Evolutionary conservation across 2,329 filamentous ascomycete genomes (phyloP).

Genomic region (Fusarium sp.): DNA sequence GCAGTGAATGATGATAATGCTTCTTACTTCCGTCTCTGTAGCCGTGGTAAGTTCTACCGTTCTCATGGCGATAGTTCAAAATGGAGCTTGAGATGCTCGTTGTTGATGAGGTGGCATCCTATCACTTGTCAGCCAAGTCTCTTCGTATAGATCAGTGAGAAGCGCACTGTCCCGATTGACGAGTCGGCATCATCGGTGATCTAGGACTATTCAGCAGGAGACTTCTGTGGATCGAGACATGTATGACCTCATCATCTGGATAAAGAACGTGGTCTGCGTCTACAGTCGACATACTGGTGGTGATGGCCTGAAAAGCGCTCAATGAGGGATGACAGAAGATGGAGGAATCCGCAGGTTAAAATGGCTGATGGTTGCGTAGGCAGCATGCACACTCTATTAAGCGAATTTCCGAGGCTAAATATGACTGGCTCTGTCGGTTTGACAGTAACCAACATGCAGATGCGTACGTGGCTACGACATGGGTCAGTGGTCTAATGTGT

Average conservation of each 20-base stretch:
- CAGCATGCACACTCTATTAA: fast-evolving
- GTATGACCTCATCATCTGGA: neutral
- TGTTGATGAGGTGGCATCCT: neutral
- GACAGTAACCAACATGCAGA: neutral
- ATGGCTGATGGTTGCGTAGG: neutral
- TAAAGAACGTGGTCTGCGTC: neutral
- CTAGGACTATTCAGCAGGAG: fast-evolving
- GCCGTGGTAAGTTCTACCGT: constrained; percentile 14
- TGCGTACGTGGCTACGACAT: neutral
- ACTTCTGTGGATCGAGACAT: fast-evolving
- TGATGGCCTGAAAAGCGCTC: neutral
- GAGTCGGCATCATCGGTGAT: neutral
- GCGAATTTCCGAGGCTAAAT: fast-evolving
- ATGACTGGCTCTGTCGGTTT: neutral
- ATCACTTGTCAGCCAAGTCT: fast-evolving
- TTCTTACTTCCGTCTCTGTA: constrained; percentile 15
- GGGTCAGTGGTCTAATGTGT: neutral
- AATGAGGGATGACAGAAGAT: too few species aligned
- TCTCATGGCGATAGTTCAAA: neutral
- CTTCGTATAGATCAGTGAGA: fast-evolving
- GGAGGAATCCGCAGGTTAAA: neutral
- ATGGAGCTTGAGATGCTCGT: neutral
- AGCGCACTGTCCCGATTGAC: neutral
- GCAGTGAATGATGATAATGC: fast-evolving
- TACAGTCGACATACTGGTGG: neutral